Percentiles rank a stretch among this genome's conserved stretches.
Evolutionary conservation across 164 flowering plant genomes (phyloP).

Genomic region (Tetrastigma voinierianum): DNA sequence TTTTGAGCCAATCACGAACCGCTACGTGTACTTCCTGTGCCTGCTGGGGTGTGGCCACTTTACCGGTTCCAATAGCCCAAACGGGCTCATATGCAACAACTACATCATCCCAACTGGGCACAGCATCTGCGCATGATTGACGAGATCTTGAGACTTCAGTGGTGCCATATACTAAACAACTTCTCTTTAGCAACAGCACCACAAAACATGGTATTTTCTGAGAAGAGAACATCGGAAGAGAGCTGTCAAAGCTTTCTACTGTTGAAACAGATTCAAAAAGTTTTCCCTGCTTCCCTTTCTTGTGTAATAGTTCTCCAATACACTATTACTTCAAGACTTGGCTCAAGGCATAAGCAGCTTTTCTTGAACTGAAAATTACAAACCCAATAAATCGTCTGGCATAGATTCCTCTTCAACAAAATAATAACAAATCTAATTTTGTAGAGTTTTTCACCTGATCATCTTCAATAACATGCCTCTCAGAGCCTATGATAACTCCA

Average conservation of each 20-base stretch:
- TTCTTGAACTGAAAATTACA: slow-evolving; percentile 74
- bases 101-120: slow-evolving; percentile 88
- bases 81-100: slow-evolving; percentile 97
- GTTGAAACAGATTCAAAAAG: slow-evolving; percentile 93
- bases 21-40: slow-evolving; percentile 98
- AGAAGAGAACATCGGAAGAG: slow-evolving; percentile 5
- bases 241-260: slow-evolving; percentile 85
- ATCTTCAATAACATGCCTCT: slow-evolving; percentile 87
- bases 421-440: not conserved
- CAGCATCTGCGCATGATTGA: slow-evolving; percentile 56
- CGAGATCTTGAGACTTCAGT: not conserved
- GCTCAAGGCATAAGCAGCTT: slow-evolving; percentile 92
- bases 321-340: slow-evolving; percentile 91
- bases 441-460: slow-evolving; percentile 59
- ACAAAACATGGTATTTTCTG: not conserved
- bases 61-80: slow-evolving; percentile 99
- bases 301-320: slow-evolving; percentile 84
- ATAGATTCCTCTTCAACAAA: slow-evolving; percentile 1
- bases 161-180: not conserved
- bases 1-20: slow-evolving; percentile 92
- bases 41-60: slow-evolving; percentile 87
- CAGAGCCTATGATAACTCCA: slow-evolving; percentile 99
- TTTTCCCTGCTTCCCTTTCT: slow-evolving; percentile 96
- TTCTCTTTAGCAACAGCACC: not conserved
- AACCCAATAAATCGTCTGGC: slow-evolving; percentile 4